Evolutionary conservation across 2,329 filamentous ascomycete genomes (phyloP), one percentile per base, ranked within the genome.

Genomic region (Trichoderma citrinoviride): DNA sequence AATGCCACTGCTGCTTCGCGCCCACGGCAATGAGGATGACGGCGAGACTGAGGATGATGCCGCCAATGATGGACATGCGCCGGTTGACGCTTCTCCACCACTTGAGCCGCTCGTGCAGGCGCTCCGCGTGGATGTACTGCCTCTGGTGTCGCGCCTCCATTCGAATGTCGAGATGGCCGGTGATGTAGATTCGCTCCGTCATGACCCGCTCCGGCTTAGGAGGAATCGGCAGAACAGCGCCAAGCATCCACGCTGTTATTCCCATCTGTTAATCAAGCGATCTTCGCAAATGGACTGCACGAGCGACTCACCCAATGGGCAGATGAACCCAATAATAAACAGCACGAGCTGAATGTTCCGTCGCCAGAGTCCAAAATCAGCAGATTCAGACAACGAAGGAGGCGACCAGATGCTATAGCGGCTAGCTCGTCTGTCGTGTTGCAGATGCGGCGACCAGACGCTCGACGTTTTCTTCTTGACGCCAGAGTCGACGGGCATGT

Each of bases 241-340:
- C 92, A 68, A 92, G 81, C 79, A 94, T 90, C 92, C 92, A 96
- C 63, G 89, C 90, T 89, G n/a, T 70, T 55, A 61, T 50, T 44
- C 21, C 57, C 12, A 46, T 12, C 15, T 55, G 67, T 73, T 67
- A 70, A 67, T 19, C 29, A 23, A 33, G 7, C 14, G 8, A 5
- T 0, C 14, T n/a, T 1, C n/a, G 3, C 0, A 37, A 4, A 14
- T 2, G 12, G 19, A 19, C 12, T 5, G 4, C n/a, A n/a, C 23
- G 43, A n/a, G 2, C 49, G 23, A 76, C 86, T 77, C 78, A 90
- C 87, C 82, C 67, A 92, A 83, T 6, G 91, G 92, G 72, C 92
- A 86, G 53, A 94, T 79, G 72, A 96, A 96, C 25, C 92, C 92
- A 53, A 89, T 47, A 63, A 88, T 86, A 77, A 96, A 96, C 55